Conservation (phyloP, 2,329 filamentous ascomycete species). For the Verticillium tricorpus region DNA sequence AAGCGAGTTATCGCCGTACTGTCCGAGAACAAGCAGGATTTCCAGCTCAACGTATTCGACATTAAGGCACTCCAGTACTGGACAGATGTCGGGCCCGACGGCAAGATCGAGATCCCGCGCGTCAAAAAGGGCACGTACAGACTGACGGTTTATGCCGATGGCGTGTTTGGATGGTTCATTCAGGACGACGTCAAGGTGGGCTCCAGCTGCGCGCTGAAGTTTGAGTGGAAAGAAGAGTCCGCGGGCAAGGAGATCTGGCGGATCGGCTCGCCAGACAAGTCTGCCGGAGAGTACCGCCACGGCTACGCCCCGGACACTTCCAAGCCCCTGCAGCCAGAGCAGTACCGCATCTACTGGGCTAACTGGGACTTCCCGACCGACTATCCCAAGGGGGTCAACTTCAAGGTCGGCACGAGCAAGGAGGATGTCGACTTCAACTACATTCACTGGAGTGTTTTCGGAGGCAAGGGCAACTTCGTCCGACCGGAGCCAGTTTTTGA, state of each 20-base stretch:
- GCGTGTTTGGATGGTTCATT: constrained; percentile 55
- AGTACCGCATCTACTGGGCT: constrained; percentile 59
- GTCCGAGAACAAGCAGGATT: constrained; percentile 24
- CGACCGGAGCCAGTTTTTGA: constrained; percentile 37
- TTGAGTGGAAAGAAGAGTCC: constrained; percentile 47
- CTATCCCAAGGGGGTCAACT: constrained; percentile 54
- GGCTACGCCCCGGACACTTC: constrained; percentile 44
- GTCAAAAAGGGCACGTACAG: constrained; percentile 56
- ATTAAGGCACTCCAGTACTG: constrained; percentile 58
- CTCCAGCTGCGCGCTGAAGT: constrained; percentile 4
- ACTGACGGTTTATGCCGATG: constrained; percentile 57
- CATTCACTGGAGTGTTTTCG: constrained; percentile 62
- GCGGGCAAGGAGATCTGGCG: constrained; percentile 57
- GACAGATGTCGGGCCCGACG: constrained; percentile 43
- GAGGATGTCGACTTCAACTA: constrained; percentile 53
- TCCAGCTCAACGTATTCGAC: constrained; percentile 42
- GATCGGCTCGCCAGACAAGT: constrained; percentile 58
- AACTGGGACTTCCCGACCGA: constrained; percentile 55
- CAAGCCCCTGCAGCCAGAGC: constrained; percentile 46
- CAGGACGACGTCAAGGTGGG: constrained; percentile 45
- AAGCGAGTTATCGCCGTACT: constrained; percentile 51
- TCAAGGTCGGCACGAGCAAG: constrained; percentile 49
- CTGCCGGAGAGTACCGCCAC: constrained; percentile 55
- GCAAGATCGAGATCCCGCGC: constrained; percentile 46
- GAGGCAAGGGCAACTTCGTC: constrained; percentile 44